Percentiles rank a stretch among this genome's conserved stretches.
phyloP scores from a whole-genome alignment of 2,329 filamentous ascomycete genomes.

The Aspergillus uvarum region DNA sequence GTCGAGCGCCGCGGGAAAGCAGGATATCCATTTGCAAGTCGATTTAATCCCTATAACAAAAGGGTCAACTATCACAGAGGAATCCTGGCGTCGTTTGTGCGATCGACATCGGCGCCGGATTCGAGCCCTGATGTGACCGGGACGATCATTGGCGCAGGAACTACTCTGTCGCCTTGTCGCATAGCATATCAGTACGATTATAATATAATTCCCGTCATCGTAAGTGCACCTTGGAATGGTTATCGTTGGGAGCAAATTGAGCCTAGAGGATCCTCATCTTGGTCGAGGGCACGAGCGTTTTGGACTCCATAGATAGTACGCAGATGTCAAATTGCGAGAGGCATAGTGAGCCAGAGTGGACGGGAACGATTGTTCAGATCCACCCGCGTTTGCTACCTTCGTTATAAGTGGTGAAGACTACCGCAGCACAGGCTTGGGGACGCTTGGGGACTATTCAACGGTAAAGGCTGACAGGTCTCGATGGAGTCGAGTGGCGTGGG shows the following conservation, averaged over 20 bases:
- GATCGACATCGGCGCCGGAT: conserved; percentile 26
- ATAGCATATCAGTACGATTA: not conserved
- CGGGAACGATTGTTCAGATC: conserved; percentile 10
- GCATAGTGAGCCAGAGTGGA: not conserved
- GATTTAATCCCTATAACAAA: conserved; percentile 21
- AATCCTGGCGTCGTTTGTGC: conserved; percentile 26
- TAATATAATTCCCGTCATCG: not conserved
- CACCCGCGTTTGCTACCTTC: conserved; percentile 7
- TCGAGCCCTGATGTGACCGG: conserved; percentile 19
- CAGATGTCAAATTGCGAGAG: not conserved
- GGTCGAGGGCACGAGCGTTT: not conserved
- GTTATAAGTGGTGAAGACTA: conserved; percentile 9
- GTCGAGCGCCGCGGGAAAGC: conserved; percentile 14
- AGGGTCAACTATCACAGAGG: conserved; percentile 13
- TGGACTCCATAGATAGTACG: not conserved
- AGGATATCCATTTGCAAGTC: conserved; percentile 19
- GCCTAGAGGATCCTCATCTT: not conserved
- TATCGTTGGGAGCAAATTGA: not conserved
- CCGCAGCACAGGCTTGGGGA: conserved; percentile 4
- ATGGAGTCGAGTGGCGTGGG: conserved; percentile 23
- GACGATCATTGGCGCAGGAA: conserved; percentile 29
- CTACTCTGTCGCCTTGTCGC: not conserved
- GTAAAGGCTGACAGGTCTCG: conserved; percentile 24
- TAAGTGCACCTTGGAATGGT: not conserved
- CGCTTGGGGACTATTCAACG: conserved; percentile 5